A percentile compares a stretch with the other conserved stretches of the same genome.
Evolutionary conservation across 164 flowering plant genomes (phyloP).

Genomic region (Pachysandra terminalis): DNA sequence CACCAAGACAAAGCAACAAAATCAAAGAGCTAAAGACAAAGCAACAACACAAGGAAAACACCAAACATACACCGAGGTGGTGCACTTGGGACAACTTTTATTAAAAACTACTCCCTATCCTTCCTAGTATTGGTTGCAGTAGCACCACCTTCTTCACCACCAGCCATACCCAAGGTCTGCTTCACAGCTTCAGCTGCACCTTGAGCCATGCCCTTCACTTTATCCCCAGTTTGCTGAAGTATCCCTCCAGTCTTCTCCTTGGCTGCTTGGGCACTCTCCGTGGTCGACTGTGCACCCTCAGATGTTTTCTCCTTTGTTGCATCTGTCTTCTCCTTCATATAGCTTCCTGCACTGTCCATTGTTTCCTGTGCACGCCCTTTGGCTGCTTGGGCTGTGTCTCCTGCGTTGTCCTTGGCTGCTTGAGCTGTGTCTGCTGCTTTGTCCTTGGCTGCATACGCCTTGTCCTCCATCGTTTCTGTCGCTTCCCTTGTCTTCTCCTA

Average conservation of each 20-base stretch:
- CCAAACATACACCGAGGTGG: not conserved
- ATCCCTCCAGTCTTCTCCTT: slow-evolving; percentile 48
- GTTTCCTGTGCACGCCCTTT: slow-evolving; percentile 13
- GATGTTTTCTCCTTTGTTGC: slow-evolving; percentile 37
- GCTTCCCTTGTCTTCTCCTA: slow-evolving; percentile 26
- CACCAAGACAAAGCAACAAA: too few relatives aligned
- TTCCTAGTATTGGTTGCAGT: not conserved
- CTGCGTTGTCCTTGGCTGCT: too few relatives aligned
- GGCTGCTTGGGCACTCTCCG: slow-evolving; percentile 33
- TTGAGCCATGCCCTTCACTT: slow-evolving; percentile 49
- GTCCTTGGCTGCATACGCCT: slow-evolving; percentile 27
- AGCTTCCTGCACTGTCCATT: slow-evolving; percentile 24
- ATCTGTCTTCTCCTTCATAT: slow-evolving; percentile 19
- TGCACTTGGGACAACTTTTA: not conserved
- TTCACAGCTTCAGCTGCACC: slow-evolving; percentile 65
- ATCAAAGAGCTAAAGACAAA: too few relatives aligned
- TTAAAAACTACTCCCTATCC: not conserved
- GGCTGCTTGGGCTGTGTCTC: slow-evolving; percentile 16
- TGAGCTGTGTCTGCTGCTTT: slow-evolving; percentile 22
- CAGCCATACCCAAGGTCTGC: slow-evolving; percentile 49
- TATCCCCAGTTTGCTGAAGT: slow-evolving; percentile 44
- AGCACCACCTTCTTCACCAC: slow-evolving; percentile 9
- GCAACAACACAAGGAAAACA: not conserved
- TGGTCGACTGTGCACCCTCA: slow-evolving; percentile 18
- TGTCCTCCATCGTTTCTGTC: slow-evolving; percentile 19